A percentile compares a stretch with the other conserved stretches of the same genome.
phyloP scores from a whole-genome alignment of 768 basidiomycete species.

The Russula olivacea region DNA sequence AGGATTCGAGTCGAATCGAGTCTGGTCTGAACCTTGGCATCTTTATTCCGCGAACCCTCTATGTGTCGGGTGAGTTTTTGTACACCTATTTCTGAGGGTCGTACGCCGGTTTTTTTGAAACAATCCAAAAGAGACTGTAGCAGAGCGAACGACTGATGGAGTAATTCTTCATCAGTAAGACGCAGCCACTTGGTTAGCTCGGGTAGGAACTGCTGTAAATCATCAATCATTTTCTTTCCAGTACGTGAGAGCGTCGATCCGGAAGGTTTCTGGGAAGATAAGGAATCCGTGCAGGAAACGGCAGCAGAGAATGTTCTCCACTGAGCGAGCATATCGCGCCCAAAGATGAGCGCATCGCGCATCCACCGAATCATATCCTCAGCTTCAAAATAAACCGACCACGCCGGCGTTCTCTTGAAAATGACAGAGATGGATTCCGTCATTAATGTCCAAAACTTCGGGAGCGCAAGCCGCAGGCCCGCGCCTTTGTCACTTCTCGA shows the following conservation, averaged over 20 bases:
- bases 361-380: slow-evolving; percentile 94
- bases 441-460: slow-evolving; percentile 78
- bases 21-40: slow-evolving; percentile 45
- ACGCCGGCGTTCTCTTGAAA: slow-evolving; percentile 75
- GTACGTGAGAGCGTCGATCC: slow-evolving; percentile 46
- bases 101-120: slow-evolving; percentile 57
- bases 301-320: slow-evolving; percentile 67
- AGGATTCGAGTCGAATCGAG: slow-evolving; percentile 54
- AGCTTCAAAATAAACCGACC: slow-evolving; percentile 76
- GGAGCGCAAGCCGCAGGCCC: slow-evolving; percentile 50
- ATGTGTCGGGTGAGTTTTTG: slow-evolving; percentile 62
- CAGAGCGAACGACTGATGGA: slow-evolving; percentile 83
- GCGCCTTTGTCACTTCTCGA: slow-evolving; percentile 40
- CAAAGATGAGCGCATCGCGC: slow-evolving; percentile 95
- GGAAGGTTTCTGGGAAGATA: slow-evolving; percentile 26
- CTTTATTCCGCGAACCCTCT: slow-evolving; percentile 50
- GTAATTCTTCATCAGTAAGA: slow-evolving; percentile 84
- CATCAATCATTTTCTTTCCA: slow-evolving; percentile 69
- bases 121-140: slow-evolving; percentile 72
- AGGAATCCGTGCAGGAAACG: slow-evolving; percentile 33
- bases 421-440: slow-evolving; percentile 73
- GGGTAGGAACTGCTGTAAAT: slow-evolving; percentile 71
- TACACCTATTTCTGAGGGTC: slow-evolving; percentile 51
- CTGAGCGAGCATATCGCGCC: slow-evolving; percentile 75
- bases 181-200: slow-evolving; percentile 86